phyloP scores from a whole-genome alignment of 2,329 filamentous ascomycete species.

The Talaromyces sp. region DNA sequence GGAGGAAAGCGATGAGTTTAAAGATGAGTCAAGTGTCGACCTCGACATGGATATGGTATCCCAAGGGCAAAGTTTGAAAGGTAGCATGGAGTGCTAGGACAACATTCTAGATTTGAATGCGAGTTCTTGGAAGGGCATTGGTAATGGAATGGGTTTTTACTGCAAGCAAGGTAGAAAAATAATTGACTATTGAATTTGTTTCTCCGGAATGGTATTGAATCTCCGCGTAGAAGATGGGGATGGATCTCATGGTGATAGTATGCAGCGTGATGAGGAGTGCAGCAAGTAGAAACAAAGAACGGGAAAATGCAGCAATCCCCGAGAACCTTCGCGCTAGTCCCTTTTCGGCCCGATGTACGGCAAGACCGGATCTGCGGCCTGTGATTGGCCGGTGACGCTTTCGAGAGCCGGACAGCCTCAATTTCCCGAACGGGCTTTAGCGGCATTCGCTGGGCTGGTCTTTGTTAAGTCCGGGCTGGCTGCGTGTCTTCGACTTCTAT shows the following conservation, averaged over 20 bases:
- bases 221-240: neutral
- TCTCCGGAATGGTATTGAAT: neutral
- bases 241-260: neutral
- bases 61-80: no score
- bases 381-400: neutral
- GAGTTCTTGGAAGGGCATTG: neutral
- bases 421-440: conserved; percentile 4
- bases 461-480: conserved; percentile 2
- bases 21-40: neutral
- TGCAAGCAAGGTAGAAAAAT: neutral
- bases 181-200: neutral
- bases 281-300: neutral
- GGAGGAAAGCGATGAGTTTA: neutral
- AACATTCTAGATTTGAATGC: neutral
- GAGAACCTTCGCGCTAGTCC: neutral
- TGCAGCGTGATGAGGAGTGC: neutral
- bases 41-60: no score
- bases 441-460: neutral
- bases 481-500: neutral
- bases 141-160: neutral
- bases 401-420: neutral
- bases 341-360: no score
- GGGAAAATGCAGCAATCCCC: neutral
- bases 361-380: no score
- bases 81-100: no score